Evolutionary conservation across 495 filamentous ascomycete species (phyloP).

Genomic region (Niebla homalea): DNA sequence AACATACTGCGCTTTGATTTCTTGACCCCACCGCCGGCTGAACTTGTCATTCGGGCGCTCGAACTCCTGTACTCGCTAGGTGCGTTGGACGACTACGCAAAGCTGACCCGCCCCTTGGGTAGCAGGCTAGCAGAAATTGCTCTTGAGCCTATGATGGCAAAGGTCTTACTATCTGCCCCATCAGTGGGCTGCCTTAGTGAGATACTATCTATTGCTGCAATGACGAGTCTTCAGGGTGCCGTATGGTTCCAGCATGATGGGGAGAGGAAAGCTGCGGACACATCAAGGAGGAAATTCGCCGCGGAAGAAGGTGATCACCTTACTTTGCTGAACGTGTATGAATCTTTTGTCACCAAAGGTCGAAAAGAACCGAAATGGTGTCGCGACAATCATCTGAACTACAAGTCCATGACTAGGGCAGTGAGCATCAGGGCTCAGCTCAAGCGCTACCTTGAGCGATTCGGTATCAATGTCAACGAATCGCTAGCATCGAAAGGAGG

Average conservation of each 20-base stretch:
- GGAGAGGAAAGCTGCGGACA: slow-evolving; percentile 59
- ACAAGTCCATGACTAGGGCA: slow-evolving; percentile 65
- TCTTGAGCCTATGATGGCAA: slow-evolving; percentile 93
- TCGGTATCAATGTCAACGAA: slow-evolving; percentile 62
- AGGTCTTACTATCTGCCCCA: slow-evolving; percentile 67
- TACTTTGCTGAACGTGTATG: slow-evolving; percentile 87
- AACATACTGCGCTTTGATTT: slow-evolving; percentile 89
- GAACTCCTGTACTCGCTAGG: slow-evolving; percentile 85
- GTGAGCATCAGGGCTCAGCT: slow-evolving; percentile 80
- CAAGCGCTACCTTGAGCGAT: slow-evolving; percentile 74
- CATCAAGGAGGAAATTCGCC: slow-evolving; percentile 67
- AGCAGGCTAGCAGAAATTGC: slow-evolving; percentile 88
- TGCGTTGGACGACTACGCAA: slow-evolving; percentile 79
- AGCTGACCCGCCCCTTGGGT: slow-evolving; percentile 78
- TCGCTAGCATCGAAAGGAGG: slow-evolving; percentile 23
- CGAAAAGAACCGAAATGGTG: slow-evolving; percentile 81
- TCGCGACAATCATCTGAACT: slow-evolving; percentile 74
- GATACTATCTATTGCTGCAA: slow-evolving; percentile 83
- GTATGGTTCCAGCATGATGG: slow-evolving; percentile 73
- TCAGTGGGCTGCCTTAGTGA: slow-evolving; percentile 70
- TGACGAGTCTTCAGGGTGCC: slow-evolving; percentile 74
- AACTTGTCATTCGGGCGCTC: slow-evolving; percentile 74
- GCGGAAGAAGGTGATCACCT: slow-evolving; percentile 93
- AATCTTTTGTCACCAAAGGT: slow-evolving; percentile 75
- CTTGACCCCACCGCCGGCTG: slow-evolving; percentile 74